Conservation (phyloP, 148 eudicot species). For the Persicaria tinctoria region DNA sequence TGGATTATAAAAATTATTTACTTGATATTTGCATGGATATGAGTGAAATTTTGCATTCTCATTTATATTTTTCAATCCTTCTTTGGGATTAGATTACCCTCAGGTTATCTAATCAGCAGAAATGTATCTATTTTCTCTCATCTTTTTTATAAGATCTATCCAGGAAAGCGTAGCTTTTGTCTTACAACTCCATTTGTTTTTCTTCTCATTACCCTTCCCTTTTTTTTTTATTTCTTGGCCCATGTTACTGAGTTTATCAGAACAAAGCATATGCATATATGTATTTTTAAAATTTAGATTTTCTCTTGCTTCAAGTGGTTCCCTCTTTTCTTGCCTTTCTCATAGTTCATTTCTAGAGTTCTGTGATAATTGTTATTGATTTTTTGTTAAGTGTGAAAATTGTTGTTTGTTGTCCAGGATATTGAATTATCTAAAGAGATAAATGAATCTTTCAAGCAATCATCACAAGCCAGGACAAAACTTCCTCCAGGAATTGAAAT, state of each 20-base stretch:
- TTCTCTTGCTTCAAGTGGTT: neutral
- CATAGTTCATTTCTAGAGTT: neutral
- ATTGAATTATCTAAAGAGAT: constrained; percentile 94
- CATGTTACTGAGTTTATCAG: neutral
- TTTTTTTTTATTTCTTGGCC: neutral
- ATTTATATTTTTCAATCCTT: neutral
- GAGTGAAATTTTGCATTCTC: neutral
- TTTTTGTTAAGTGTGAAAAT: neutral
- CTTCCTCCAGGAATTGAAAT: constrained; percentile 96
- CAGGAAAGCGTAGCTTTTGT: neutral
- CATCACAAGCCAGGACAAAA: constrained; percentile 92
- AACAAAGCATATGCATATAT: neutral
- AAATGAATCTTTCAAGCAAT: constrained; percentile 91
- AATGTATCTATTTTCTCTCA: neutral
- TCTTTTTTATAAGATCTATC: neutral
- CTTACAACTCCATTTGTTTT: neutral
- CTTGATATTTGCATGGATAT: neutral
- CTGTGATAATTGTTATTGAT: neutral
- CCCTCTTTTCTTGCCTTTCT: neutral
- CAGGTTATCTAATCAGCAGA: neutral
- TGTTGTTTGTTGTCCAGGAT: constrained; percentile 41
- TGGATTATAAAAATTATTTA: neutral
- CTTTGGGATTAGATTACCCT: neutral
- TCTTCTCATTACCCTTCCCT: neutral
- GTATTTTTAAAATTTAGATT: neutral